Conservation (phyloP, 305 asterid species). For the Coffea humblotiana region DNA sequence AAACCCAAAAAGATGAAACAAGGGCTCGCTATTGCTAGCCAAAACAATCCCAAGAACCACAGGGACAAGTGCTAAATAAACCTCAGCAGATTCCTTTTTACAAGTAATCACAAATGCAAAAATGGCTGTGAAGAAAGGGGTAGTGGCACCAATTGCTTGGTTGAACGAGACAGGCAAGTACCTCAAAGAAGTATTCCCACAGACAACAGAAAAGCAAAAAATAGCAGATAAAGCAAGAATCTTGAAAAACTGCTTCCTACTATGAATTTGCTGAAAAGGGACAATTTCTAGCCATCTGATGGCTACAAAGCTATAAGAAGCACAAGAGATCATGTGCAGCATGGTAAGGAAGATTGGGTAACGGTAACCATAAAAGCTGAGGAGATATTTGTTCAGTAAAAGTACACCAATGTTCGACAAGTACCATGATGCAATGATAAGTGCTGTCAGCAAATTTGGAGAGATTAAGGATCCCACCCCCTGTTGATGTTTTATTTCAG, state of each 20-base stretch:
- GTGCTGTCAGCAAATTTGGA: conserved; percentile 57
- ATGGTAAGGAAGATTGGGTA: conserved; percentile 89
- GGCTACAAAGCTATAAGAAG: conserved; percentile 62
- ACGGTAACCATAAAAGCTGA: conserved; percentile 74
- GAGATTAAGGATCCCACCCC: conserved; percentile 33
- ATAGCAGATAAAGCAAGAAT: conserved; percentile 65
- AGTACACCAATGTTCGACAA: conserved; percentile 87
- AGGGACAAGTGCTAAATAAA: conserved; percentile 76
- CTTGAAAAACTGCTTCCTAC: conserved; percentile 77
- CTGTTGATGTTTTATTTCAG: conserved; percentile 56
- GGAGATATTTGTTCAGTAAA: conserved; percentile 76
- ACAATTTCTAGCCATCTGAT: conserved; percentile 77
- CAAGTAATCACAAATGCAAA: conserved; percentile 79
- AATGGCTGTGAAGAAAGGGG: conserved; percentile 89
- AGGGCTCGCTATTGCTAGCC: conserved; percentile 90
- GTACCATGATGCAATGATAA: conserved; percentile 79
- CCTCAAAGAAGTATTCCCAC: conserved; percentile 85
- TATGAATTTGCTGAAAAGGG: conserved; percentile 77
- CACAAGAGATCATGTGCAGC: conserved; percentile 86
- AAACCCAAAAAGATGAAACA: conserved; percentile 81
- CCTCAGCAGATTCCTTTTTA: conserved; percentile 80
- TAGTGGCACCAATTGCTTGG: conserved; percentile 92
- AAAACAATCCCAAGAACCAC: conserved; percentile 88
- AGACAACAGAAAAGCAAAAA: conserved; percentile 85
- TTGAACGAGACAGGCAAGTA: conserved; percentile 90